phyloP scores from a whole-genome alignment of 306 rosid species.

The Bauhinia variegata region DNA sequence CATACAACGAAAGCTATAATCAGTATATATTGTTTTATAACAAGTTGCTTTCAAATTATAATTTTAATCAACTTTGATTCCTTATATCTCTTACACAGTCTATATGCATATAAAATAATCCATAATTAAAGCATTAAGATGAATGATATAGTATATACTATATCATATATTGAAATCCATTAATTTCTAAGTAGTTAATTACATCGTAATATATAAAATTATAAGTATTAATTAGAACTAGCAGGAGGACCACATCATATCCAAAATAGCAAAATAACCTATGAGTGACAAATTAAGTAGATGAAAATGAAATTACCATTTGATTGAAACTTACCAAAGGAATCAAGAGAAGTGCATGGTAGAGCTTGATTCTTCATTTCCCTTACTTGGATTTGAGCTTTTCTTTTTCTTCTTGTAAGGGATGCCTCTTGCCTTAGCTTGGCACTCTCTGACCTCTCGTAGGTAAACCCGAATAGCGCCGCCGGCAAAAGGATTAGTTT shows the following conservation, averaged over 20 bases:
- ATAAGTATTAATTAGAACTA: not conserved
- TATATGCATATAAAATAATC: not conserved
- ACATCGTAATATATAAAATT: not conserved
- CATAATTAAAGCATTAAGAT: not conserved
- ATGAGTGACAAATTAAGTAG: not conserved
- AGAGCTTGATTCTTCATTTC: conserved; percentile 50
- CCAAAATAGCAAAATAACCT: not conserved
- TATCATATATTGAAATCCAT: not conserved
- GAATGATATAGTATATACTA: not conserved
- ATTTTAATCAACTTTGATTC: not conserved
- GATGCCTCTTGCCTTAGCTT: conserved; percentile 94
- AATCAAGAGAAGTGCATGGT: conserved; percentile 58
- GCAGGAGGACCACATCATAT: conserved; percentile 6
- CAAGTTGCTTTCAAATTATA: not conserved
- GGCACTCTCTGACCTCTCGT: conserved; percentile 85
- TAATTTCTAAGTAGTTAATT: not conserved
- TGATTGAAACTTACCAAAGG: conserved; percentile 18
- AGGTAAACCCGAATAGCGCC: conserved; percentile 84
- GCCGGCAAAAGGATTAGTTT: conserved; percentile 79
- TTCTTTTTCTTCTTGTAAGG: conserved; percentile 97
- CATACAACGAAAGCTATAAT: conserved; percentile 1
- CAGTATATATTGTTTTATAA: not conserved
- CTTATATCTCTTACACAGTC: not conserved
- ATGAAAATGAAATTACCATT: conserved; percentile 42
- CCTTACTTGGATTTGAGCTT: conserved; percentile 49